These are phyloP conservation scores for Gossypium stocksii DNA, from an alignment of 345 rosid genomes.

Conservation along the genomic window DNA sequence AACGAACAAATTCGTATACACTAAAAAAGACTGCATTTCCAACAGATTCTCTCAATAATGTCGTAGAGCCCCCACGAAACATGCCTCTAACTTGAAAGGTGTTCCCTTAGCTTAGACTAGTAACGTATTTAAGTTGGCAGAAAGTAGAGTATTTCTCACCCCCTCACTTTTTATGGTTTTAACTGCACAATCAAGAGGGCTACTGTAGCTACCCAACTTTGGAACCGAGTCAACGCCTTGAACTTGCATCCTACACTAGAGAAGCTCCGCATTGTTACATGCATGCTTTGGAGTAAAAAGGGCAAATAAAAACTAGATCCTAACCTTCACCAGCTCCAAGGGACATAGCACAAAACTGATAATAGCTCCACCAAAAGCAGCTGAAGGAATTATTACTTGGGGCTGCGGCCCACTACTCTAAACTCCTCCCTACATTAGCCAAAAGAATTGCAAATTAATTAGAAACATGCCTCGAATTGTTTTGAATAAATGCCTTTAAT, in stretches of 20 bases:
- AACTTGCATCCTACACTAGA: slow-evolving; percentile 98
- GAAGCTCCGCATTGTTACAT: slow-evolving; percentile 33
- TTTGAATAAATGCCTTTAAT: not conserved
- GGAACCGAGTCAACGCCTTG: slow-evolving; percentile 87
- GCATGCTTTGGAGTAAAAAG: slow-evolving; percentile 16
- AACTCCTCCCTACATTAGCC: slow-evolving; percentile 44
- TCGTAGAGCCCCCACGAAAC: slow-evolving; percentile 80
- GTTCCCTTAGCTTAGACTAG: slow-evolving; percentile 28
- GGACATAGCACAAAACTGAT: slow-evolving; percentile 87
- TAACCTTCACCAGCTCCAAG: slow-evolving; percentile 83
- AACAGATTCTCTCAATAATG: slow-evolving; percentile 70
- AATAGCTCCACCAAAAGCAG: slow-evolving; percentile 82
- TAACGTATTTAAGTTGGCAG: not conserved
- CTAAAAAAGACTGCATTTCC: slow-evolving; percentile 85
- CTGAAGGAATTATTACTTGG: slow-evolving; percentile 78
- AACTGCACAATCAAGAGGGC: slow-evolving; percentile 80
- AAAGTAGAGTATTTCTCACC: slow-evolving; percentile 51
- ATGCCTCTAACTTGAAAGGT: slow-evolving; percentile 74
- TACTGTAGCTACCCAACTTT: slow-evolving; percentile 47
- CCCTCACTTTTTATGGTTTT: slow-evolving; percentile 74
- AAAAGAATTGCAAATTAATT: not conserved
- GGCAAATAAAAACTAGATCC: slow-evolving; percentile 9
- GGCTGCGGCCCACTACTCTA: slow-evolving; percentile 51
- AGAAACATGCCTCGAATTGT: not conserved
- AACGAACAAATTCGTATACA: slow-evolving; percentile 68